Percentiles rank a stretch among this genome's conserved stretches.
These are phyloP conservation scores for Gelatoporia subvermispora DNA, from an alignment of 768 basidiomycete species.

Conservation along the genomic window DNA sequence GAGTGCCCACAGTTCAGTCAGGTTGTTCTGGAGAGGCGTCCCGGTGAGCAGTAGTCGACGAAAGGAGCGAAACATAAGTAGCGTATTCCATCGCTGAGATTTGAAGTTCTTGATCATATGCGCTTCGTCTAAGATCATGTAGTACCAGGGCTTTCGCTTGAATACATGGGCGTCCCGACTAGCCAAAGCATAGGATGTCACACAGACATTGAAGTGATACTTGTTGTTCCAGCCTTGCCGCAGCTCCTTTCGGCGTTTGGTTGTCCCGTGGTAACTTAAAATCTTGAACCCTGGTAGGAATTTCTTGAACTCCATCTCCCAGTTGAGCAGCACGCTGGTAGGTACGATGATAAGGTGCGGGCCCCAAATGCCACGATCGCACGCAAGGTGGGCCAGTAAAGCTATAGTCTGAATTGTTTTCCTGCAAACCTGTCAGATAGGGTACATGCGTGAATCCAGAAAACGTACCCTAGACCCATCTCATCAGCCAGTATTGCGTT, in stretches of 20 bases:
- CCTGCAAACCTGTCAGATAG: slow-evolving; percentile 34
- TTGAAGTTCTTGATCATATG: slow-evolving; percentile 98
- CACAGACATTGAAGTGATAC: slow-evolving; percentile 88
- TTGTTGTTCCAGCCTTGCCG: slow-evolving; percentile 90
- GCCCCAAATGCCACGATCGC: slow-evolving; percentile 87
- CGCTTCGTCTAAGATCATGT: slow-evolving; percentile 94
- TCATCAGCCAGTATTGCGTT: slow-evolving; percentile 90
- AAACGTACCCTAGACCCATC: slow-evolving; percentile 85
- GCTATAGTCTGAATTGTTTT: slow-evolving; percentile 97
- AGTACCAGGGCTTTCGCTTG: slow-evolving; percentile 91
- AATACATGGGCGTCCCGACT: slow-evolving; percentile 87
- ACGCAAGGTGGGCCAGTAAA: slow-evolving; percentile 87
- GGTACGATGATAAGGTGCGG: slow-evolving; percentile 92
- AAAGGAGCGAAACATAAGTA: slow-evolving; percentile 84
- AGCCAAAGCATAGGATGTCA: slow-evolving; percentile 92
- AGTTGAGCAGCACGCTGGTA: slow-evolving; percentile 90
- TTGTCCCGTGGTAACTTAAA: slow-evolving; percentile 85
- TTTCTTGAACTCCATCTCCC: slow-evolving; percentile 97
- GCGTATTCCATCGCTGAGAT: slow-evolving; percentile 88
- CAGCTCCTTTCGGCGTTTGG: slow-evolving; percentile 85
- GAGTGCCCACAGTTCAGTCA: slow-evolving; percentile 93
- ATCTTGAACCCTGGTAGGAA: slow-evolving; percentile 87
- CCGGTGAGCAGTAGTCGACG: slow-evolving; percentile 89
- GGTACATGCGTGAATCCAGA: neutral
- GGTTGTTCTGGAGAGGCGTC: slow-evolving; percentile 94